A percentile compares a stretch with the other conserved stretches of the same genome.
These are phyloP conservation scores for Xenoacremonium recifei DNA, from an alignment of 2,329 filamentous ascomycete species.

Conservation along the genomic window DNA sequence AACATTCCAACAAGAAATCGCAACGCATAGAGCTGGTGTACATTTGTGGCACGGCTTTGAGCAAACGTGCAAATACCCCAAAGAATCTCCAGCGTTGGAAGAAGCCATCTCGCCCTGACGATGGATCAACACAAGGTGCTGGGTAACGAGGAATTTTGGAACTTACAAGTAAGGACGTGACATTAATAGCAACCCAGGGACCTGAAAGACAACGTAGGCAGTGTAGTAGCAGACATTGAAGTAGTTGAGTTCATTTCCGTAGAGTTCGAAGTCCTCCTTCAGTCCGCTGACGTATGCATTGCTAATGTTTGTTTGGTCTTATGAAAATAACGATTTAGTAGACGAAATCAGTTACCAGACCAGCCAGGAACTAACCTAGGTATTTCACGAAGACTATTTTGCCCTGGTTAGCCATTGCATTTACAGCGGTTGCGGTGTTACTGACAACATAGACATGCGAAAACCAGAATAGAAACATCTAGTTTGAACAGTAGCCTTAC, in stretches of 20 bases:
- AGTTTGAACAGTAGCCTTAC: background rate
- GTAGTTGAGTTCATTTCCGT: constrained; percentile 31
- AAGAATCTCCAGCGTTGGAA: constrained; percentile 18
- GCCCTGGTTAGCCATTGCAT: background rate
- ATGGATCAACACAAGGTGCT: too few species aligned
- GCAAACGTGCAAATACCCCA: constrained; percentile 23
- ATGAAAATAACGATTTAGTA: too few species aligned
- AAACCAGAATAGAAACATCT: background rate
- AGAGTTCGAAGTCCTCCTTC: constrained; percentile 30
- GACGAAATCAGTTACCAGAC: too few species aligned
- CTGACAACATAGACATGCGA: background rate
- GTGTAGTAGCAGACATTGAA: constrained; percentile 19
- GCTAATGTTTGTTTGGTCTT: constrained; percentile 26
- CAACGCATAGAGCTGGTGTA: constrained; percentile 26
- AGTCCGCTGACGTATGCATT: constrained; percentile 38
- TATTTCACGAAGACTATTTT: background rate
- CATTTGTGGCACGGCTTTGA: constrained; percentile 20
- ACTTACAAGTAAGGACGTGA: constrained; percentile 17
- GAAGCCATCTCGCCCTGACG: constrained; percentile 19
- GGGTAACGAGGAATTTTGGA: too few species aligned
- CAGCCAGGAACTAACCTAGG: background rate
- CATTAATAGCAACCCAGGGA: constrained; percentile 15
- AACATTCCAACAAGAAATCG: constrained; percentile 29
- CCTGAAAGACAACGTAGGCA: constrained; percentile 13
- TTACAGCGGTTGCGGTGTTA: background rate